Evolutionary conservation across 1,284 basidiomycete genomes (phyloP).

Genomic region (Ustilago esculenta): DNA sequence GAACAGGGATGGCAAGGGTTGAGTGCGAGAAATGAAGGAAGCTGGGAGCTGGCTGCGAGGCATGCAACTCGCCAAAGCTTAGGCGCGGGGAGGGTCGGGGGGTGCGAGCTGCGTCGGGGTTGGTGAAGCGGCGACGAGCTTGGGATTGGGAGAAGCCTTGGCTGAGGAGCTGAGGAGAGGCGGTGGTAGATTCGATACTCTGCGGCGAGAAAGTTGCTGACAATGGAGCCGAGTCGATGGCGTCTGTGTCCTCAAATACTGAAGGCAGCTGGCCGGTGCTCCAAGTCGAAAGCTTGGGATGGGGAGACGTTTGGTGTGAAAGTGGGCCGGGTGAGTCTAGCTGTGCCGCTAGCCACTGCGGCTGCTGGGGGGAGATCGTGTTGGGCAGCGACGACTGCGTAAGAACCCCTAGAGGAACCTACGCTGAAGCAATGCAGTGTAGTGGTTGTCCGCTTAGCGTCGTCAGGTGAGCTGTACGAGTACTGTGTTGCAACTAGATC

Average conservation of each 20-base stretch:
- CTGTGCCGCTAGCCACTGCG: slow-evolving; percentile 28
- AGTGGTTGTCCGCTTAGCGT: no score
- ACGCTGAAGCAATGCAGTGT: slow-evolving; percentile 14
- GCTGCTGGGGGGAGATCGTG: slow-evolving; percentile 40
- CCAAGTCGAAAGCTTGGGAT: slow-evolving; percentile 7
- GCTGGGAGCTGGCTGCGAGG: slow-evolving; percentile 8
- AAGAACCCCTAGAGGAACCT: slow-evolving; percentile 20
- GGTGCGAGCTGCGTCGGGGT: slow-evolving; percentile 18
- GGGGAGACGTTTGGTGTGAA: slow-evolving; percentile 1
- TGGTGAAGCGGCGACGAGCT: slow-evolving; percentile 34
- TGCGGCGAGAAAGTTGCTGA: slow-evolving; percentile 24
- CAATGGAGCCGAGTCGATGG: slow-evolving; percentile 11
- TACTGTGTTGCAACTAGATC: no score
- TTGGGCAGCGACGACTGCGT: slow-evolving; percentile 25
- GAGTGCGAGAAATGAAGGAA: slow-evolving; percentile 13
- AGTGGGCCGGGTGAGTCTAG: slow-evolving; percentile 16
- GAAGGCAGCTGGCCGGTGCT: slow-evolving; percentile 27
- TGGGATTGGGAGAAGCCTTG: slow-evolving; percentile 15
- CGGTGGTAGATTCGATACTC: slow-evolving; percentile 13
- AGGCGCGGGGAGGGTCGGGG: slow-evolving; percentile 17
- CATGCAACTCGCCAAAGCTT: slow-evolving; percentile 32
- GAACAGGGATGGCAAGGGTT: slow-evolving; percentile 11
- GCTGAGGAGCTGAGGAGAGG: slow-evolving; percentile 17
- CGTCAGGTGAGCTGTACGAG: not conserved
- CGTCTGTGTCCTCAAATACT: slow-evolving; percentile 30